These are phyloP conservation scores for Plectosphaerella cucumerina DNA, from an alignment of 2,329 filamentous ascomycete genomes.

Conservation along the genomic window DNA sequence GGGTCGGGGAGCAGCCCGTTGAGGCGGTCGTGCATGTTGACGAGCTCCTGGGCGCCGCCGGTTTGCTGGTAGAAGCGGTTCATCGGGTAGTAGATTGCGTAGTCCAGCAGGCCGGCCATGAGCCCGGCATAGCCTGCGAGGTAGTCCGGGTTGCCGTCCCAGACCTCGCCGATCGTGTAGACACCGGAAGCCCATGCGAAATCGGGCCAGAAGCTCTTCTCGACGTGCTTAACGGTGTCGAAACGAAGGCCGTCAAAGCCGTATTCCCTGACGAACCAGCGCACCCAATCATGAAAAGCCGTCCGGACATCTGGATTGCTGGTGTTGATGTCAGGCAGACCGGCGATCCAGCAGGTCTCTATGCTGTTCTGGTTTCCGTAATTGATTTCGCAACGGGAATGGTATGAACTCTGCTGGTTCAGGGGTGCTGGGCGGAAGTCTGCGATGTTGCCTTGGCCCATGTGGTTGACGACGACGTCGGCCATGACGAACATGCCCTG, in stretches of 20 bases:
- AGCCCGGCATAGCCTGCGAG: slow-evolving; percentile 47
- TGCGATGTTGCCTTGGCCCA: slow-evolving; percentile 47
- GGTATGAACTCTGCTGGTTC: slow-evolving; percentile 54
- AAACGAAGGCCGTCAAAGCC: slow-evolving; percentile 58
- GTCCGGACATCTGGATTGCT: slow-evolving; percentile 40
- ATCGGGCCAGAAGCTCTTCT: slow-evolving; percentile 51
- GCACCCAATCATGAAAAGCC: slow-evolving; percentile 56
- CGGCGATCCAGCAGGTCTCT: slow-evolving; percentile 51
- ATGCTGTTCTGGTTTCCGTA: slow-evolving; percentile 45
- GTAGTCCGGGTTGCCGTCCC: slow-evolving; percentile 46
- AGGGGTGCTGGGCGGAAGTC: slow-evolving; percentile 35
- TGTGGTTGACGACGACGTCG: slow-evolving; percentile 57
- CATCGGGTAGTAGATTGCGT: slow-evolving; percentile 43
- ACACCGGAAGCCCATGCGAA: slow-evolving; percentile 53
- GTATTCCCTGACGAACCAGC: slow-evolving; percentile 53
- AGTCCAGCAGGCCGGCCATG: slow-evolving; percentile 59
- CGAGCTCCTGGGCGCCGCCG: slow-evolving; percentile 32
- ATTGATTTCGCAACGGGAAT: slow-evolving; percentile 54
- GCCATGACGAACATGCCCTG: slow-evolving; percentile 49
- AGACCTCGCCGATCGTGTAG: slow-evolving; percentile 58
- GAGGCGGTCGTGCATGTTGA: slow-evolving; percentile 31
- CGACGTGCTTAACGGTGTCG: slow-evolving; percentile 59
- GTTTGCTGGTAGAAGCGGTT: slow-evolving; percentile 30
- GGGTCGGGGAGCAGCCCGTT: slow-evolving; percentile 35
- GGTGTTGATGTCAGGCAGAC: slow-evolving; percentile 60